Evolutionary conservation across 2,329 filamentous ascomycete species (phyloP).

Genomic region (Delphinella strobiligena): DNA sequence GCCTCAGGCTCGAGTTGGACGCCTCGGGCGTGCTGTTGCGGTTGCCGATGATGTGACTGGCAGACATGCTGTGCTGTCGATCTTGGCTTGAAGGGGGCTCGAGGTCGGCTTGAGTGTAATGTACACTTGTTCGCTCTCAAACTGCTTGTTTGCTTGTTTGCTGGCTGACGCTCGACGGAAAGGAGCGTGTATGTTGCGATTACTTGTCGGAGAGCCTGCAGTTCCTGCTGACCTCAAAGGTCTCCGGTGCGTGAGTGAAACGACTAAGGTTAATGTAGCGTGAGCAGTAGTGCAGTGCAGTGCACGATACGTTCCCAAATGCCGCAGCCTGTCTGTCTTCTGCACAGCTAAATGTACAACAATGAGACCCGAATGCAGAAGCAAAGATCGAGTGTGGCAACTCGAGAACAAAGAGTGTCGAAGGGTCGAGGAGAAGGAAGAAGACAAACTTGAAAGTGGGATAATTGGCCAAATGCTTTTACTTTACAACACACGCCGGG

Average conservation of each 20-base stretch:
- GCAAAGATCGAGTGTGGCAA: neutral
- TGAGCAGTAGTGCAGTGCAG: too few relatives aligned
- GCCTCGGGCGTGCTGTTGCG: conserved; percentile 96
- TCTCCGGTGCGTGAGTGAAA: conserved; percentile 28
- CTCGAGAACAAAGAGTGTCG: neutral
- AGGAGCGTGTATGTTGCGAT: conserved; percentile 8
- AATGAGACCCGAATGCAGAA: neutral
- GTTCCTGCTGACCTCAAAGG: conserved; percentile 75
- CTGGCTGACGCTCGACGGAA: conserved; percentile 1
- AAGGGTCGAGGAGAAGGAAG: neutral
- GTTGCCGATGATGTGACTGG: conserved; percentile 47
- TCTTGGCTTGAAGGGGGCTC: conserved; percentile 5
- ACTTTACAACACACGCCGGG: too few relatives aligned
- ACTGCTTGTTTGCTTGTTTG: too few relatives aligned
- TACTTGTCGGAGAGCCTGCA: conserved; percentile 51
- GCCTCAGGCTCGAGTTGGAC: conserved; percentile 68
- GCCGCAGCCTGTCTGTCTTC: too few relatives aligned
- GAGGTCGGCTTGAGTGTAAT: conserved; percentile 4
- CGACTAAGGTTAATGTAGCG: too few relatives aligned
- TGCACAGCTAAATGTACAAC: neutral
- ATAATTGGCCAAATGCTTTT: too few relatives aligned
- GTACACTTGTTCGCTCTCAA: too few relatives aligned
- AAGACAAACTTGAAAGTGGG: neutral
- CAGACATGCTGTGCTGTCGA: conserved; percentile 17
- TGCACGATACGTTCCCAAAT: too few relatives aligned